A percentile compares a stretch with the other conserved stretches of the same genome.
These are phyloP conservation scores for Saturnispora serradocipensis DNA, from an alignment of 805 yeast genomes.

Conservation along the genomic window DNA sequence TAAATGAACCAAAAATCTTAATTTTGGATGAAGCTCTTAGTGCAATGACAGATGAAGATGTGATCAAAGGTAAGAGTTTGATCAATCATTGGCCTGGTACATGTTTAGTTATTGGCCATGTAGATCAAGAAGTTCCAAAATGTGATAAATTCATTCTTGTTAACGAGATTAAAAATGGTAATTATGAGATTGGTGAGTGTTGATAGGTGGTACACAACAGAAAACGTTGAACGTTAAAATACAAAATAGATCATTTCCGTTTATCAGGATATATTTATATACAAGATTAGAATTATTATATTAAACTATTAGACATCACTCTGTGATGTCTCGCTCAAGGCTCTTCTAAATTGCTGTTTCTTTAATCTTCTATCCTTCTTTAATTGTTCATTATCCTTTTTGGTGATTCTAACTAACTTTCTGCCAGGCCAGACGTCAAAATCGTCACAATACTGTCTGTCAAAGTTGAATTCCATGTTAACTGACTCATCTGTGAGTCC, in stretches of 20 bases:
- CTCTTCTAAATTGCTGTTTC: slow-evolving; percentile 30
- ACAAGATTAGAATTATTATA: not conserved
- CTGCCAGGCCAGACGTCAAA: slow-evolving; percentile 72
- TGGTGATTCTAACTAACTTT: slow-evolving; percentile 48
- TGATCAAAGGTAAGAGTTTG: slow-evolving; percentile 45
- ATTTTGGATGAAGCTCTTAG: slow-evolving; percentile 90
- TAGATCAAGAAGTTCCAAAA: slow-evolving; percentile 67
- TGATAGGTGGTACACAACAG: not conserved
- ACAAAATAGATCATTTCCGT: no score
- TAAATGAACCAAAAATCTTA: slow-evolving; percentile 68
- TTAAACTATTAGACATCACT: not conserved
- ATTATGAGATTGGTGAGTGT: slow-evolving; percentile 22
- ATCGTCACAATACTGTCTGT: slow-evolving; percentile 67
- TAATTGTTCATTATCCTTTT: slow-evolving; percentile 37
- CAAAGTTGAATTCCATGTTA: slow-evolving; percentile 72
- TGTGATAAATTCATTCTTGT: slow-evolving; percentile 46
- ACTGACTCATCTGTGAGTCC: slow-evolving; percentile 80
- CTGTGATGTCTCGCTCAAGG: slow-evolving; percentile 2
- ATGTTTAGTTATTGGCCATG: slow-evolving; percentile 73
- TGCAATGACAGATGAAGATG: slow-evolving; percentile 66
- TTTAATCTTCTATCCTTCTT: slow-evolving; percentile 40
- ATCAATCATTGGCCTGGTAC: slow-evolving; percentile 53
- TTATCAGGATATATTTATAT: not conserved
- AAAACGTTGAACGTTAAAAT: not conserved
- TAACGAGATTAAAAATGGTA: slow-evolving; percentile 25